Base-by-base conservation (phyloP, 164 flowering plant species). In the Dillenia turbinata region DNA sequence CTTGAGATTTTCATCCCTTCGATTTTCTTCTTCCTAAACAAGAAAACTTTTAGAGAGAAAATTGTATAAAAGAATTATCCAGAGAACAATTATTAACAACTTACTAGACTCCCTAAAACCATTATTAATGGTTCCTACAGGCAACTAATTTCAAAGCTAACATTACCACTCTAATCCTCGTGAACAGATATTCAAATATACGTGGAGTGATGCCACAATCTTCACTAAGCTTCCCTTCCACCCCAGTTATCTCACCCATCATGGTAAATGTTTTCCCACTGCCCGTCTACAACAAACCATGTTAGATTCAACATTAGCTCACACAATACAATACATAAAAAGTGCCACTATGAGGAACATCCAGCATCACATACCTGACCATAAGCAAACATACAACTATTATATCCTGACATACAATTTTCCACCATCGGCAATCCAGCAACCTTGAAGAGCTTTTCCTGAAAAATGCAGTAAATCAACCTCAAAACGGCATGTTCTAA, bases 211-310 rank as follows among this genome's bases (percentile, higher is more conserved):
- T 78, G 68, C 98, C 98, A 80, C 89, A 80, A 57, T 85, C 83
- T 54, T 74, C 79, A 59, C 59, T 77, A 51, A 83, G 83, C 62
- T 71, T 68, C 7, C 79, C 83, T 52, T 83, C 84, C 59, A 74
- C 61, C 63, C 76, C 80, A 69, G 66, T 50, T 70, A 92, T 82
- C 60, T 89, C 91, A 61, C 96, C 98, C 94, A 92, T 84, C 98
- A 92, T 92, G 7, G 98, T 92, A 62, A 89, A 86, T 15, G 98
- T 92, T 68, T 92, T 92, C 59, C 98, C 98, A 78, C 98, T 89
- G 43, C 98, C 98, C 8, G 98, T 92, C 98, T 92, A 81, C 71
- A 83, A 10, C n/a, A 73, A 51, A 77, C 51, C 40, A 60, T 50
- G 8, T 17, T 19, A 52, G 46, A 44, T 49, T 19, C 44, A 65